Base-by-base conservation (phyloP, 2,329 filamentous ascomycete genomes). In the Zalaria sp. region DNA sequence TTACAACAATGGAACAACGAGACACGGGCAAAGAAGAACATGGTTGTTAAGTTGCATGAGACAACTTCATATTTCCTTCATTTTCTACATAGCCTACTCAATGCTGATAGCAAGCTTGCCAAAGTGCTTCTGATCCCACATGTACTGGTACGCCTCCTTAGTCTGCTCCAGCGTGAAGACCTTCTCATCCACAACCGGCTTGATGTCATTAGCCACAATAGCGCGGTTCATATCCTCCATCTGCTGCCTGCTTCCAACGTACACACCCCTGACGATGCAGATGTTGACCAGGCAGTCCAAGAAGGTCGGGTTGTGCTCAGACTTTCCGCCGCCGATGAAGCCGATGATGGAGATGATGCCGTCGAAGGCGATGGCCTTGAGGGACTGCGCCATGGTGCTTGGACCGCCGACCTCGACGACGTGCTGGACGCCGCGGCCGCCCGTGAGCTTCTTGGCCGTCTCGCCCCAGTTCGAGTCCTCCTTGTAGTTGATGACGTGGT, bases 351-450 rank as follows among this genome's bases (percentile, higher is more conserved):
- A 65, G 48, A 73, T 71, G 9, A 74, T 58, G 29, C 73, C 74
- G 47, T 76, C 74, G 27, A 67, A 65, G 40, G 49, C 51, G 41
- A 61, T 52, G 25, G 58, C 59, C 34, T 53, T 52, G 26, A 65
- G 48, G 11, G 66, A 69, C 53, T 79, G 67, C 3, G 61, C 51
- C 47, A 83, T 66, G 0, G 77, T 81, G n/a, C 65, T 67, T 0
- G 73, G 65, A 0, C 79, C 79, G 8, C 75, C 79, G n/a, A 82
- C 71, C 50, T 84, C 80, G 34, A 81, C 52, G 34, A 83, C 62
- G 46, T 78, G 66, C 50, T 82, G 71, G 5, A 80, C 72, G 8
- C 80, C 80, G 2, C 50, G 52, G 10, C 69, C 69, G 0, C 72
- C 64, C 0, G 72, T 74, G 4, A 75, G 54, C 39, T 58, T 61